phyloP scores from a whole-genome alignment of 306 rosid genomes.

The Canavalia ensiformis region DNA sequence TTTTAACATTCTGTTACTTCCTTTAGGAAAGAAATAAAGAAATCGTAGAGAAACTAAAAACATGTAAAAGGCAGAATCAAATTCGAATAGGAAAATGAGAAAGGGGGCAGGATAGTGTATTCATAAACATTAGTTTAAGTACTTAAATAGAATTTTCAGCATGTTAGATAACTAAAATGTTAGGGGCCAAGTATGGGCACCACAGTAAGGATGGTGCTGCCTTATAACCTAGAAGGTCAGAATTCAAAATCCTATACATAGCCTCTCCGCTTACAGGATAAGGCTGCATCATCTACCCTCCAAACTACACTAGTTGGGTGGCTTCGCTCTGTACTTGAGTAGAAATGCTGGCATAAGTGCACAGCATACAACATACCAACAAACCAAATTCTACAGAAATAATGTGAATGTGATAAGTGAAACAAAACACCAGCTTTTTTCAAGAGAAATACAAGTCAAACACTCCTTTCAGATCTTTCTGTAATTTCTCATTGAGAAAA shows the following conservation, averaged over 20 bases:
- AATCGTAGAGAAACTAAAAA: background rate
- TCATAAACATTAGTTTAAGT: background rate
- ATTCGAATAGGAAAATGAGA: background rate
- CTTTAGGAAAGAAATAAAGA: background rate
- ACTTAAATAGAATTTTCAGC: background rate
- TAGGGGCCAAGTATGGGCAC: background rate
- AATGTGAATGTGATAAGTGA: background rate
- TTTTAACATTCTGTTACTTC: background rate
- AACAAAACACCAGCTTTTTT: background rate
- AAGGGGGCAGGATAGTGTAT: no score
- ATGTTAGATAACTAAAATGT: background rate
- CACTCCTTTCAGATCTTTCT: background rate
- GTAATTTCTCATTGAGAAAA: background rate
- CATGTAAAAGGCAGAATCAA: background rate
- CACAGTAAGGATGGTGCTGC: no score
- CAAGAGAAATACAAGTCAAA: background rate
- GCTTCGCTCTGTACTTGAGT: background rate
- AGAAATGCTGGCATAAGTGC: background rate
- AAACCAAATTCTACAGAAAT: background rate
- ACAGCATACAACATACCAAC: background rate
- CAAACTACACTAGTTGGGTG: background rate
- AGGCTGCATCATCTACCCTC: background rate
- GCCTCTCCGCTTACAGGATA: background rate
- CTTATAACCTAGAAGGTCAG: no score
- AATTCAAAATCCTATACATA: no score